Evolutionary conservation across 1,284 basidiomycete genomes (phyloP), one percentile per base, ranked within the genome.

Genomic region (Phylloporus sp.): DNA sequence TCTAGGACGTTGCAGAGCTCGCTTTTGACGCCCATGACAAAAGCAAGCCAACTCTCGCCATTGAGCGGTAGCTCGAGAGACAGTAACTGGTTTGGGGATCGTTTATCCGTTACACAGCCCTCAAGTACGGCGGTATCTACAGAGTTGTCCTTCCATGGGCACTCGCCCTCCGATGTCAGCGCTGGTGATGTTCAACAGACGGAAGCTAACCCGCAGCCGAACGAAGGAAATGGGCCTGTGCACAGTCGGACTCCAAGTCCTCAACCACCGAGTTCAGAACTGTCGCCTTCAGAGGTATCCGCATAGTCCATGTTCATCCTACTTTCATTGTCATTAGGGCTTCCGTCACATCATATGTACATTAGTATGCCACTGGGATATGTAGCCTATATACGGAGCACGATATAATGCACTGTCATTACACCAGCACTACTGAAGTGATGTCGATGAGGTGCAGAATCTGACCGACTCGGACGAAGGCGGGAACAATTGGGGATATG

Each of bases 381-480:
- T 51, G 57, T 61, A 61, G 47, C 59, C n/a, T 59, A 32, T 17
- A 42, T 40, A 32, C 29, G 11, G 44, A 39, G 29, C 32, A 15
- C 32, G n/a, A n/a, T 37, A 32, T 47, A 60, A 49, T 60, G 24
- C 34, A 28, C 29, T 18, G 53, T 60, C 58, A 32, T 50, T 47
- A 47, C 24, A 26, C n/a, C n/a, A n/a, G n/a, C n/a, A n/a, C n/a
- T n/a, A n/a, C n/a, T n/a, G n/a, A n/a, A n/a, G n/a, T n/a, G n/a
- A n/a, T 37, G 34, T 37, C 34, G 34, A 37, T n/a, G n/a, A n/a
- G n/a, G n/a, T 37, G 8, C 34, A 37, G 34, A 15, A 37, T 8
- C 15, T 37, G 34, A 8, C 34, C 26, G 28, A 7, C 10, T 4
- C 28, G 6, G 4, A 51, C 28, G 3, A 4, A 29, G 20, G 10